These are phyloP conservation scores for Quercus ilex DNA, from an alignment of 306 rosid species.

Conservation along the genomic window DNA sequence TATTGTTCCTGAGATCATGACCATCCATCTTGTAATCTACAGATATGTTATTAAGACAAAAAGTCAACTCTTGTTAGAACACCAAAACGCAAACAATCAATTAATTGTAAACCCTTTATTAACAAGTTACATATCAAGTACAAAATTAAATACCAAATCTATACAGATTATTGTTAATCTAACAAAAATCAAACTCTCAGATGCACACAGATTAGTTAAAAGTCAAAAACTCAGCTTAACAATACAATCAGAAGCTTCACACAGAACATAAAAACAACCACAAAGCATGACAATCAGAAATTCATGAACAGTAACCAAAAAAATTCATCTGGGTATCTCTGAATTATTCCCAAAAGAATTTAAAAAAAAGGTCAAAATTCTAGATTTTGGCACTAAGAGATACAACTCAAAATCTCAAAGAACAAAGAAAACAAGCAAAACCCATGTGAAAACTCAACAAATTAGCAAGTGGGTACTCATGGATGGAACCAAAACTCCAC, in stretches of 20 bases:
- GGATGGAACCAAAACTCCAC: conserved; percentile 4
- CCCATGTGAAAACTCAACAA: neutral
- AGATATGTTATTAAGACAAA: neutral
- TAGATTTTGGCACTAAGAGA: neutral
- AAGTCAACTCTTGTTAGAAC: neutral
- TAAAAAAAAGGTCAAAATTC: neutral
- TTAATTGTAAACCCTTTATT: neutral
- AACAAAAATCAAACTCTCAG: neutral
- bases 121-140: neutral
- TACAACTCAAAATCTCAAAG: neutral
- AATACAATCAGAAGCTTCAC: neutral
- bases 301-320: neutral
- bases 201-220: neutral
- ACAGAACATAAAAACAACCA: neutral
- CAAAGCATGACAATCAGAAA: neutral
- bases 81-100: neutral
- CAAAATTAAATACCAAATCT: neutral
- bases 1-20: neutral
- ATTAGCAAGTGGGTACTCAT: neutral
- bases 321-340: neutral
- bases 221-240: neutral
- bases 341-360: neutral
- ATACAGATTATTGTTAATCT: neutral
- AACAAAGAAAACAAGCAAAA: neutral
- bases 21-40: neutral